Conservation (phyloP, 2,329 filamentous ascomycete species). For the Trichophyton mentagrophytes region DNA sequence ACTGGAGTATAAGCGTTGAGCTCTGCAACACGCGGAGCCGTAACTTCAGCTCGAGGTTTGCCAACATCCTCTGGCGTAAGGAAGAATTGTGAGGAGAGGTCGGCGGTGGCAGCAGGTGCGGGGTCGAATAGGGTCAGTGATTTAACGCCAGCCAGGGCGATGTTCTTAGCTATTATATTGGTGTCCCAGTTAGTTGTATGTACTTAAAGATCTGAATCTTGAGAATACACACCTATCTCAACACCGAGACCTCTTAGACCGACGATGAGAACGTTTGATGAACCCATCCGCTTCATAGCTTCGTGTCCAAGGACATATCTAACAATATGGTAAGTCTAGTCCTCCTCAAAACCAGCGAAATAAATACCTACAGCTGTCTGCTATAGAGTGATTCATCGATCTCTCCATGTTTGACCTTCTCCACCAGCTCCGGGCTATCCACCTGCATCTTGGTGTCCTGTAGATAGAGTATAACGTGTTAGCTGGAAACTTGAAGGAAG, state of each 20-base stretch:
- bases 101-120: conserved; percentile 65
- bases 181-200: neutral
- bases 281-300: conserved; percentile 97
- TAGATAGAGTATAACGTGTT: conserved; percentile 7
- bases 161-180: conserved; percentile 65
- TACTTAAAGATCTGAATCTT: neutral
- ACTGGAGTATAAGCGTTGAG: conserved; percentile 95
- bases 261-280: conserved; percentile 84
- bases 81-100: conserved; percentile 97
- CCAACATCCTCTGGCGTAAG: conserved; percentile 77
- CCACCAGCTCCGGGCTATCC: conserved; percentile 45
- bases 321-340: conserved; percentile 6
- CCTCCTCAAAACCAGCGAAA: neutral
- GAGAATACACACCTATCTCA: conserved; percentile 51
- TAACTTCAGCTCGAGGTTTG: conserved; percentile 76
- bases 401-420: conserved; percentile 51
- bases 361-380: conserved; percentile 41
- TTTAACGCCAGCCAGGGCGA: conserved; percentile 95
- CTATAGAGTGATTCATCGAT: conserved; percentile 58
- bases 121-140: conserved; percentile 90
- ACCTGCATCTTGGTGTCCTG: conserved; percentile 50
- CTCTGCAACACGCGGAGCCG: conserved; percentile 79
- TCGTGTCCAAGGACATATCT: conserved; percentile 58
- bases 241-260: conserved; percentile 90
- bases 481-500: conserved; percentile 6